These are phyloP conservation scores for Elongisporangium prolatum DNA, from an alignment of 352 stramenopile species.

Conservation along the genomic window DNA sequence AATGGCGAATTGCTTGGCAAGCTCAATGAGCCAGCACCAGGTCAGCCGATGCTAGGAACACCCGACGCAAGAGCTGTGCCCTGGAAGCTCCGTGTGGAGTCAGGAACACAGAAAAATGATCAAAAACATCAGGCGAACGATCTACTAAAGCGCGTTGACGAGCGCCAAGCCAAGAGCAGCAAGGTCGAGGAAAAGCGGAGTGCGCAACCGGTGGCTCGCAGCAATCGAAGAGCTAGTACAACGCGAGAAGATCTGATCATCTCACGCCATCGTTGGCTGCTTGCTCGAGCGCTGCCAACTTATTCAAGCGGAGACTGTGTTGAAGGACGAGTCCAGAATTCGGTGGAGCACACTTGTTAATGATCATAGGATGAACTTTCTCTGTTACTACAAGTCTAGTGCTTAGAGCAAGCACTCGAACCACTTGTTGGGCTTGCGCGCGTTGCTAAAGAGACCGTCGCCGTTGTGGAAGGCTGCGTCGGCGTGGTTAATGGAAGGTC, in stretches of 20 bases:
- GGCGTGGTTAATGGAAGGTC: conserved; percentile 51
- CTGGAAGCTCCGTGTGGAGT: conserved; percentile 7
- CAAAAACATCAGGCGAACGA: neutral
- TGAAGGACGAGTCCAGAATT: too few relatives aligned
- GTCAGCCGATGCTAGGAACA: neutral
- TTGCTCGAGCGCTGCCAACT: neutral
- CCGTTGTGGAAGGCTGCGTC: conserved; percentile 56
- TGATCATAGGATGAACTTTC: neutral
- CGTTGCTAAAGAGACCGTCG: conserved; percentile 39
- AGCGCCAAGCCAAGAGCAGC: neutral
- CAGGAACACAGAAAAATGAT: neutral
- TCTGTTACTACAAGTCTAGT: neutral
- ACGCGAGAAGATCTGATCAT: neutral
- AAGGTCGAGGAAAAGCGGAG: neutral
- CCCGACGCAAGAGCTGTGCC: too few relatives aligned
- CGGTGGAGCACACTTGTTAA: too few relatives aligned
- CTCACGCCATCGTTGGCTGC: neutral
- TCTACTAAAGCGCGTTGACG: neutral
- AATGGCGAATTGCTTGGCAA: conserved; percentile 23
- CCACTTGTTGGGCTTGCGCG: conserved; percentile 59
- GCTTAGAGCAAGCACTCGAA: conserved; percentile 43
- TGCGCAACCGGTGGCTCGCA: neutral
- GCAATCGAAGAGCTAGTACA: neutral
- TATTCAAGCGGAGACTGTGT: neutral
- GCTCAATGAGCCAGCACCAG: conserved; percentile 10